Percentiles rank a stretch among this genome's conserved stretches.
Evolutionary conservation across 805 yeast genomes (phyloP).

Genomic region (Nakazawaea anatomiae): DNA sequence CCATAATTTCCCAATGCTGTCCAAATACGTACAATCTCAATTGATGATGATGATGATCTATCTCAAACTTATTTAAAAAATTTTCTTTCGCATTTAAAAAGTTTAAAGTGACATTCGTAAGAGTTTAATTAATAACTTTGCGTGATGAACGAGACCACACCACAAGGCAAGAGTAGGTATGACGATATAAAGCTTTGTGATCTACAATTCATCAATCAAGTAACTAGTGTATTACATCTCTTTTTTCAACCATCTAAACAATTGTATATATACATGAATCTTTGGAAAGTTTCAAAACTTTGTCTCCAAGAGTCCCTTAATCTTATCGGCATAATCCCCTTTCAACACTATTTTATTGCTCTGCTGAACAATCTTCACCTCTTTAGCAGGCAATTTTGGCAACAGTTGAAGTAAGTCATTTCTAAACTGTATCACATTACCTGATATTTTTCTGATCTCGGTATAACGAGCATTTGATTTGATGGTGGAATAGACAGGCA

Average conservation of each 20-base stretch:
- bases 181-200: too few relatives aligned
- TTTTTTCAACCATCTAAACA: not conserved
- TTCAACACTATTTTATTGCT: conserved; percentile 48
- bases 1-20: too few relatives aligned
- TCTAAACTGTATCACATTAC: conserved; percentile 61
- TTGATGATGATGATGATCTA: too few relatives aligned
- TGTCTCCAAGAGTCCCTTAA: conserved; percentile 28
- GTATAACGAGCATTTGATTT: conserved; percentile 63
- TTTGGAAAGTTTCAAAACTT: conserved; percentile 19
- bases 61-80: too few relatives aligned
- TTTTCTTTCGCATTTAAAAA: not conserved
- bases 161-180: too few relatives aligned
- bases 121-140: too few relatives aligned
- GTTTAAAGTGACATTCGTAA: not conserved
- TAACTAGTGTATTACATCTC: not conserved
- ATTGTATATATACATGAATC: not conserved
- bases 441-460: conserved; percentile 65
- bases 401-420: conserved; percentile 53
- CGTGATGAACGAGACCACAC: too few relatives aligned
- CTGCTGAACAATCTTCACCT: conserved; percentile 42
- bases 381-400: conserved; percentile 37
- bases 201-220: too few relatives aligned
- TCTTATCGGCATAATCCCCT: conserved; percentile 34
- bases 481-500: conserved; percentile 75
- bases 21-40: too few relatives aligned